Evolutionary conservation across 192 early-diverging fungal species (phyloP).

Genomic region (Coemansia biformis): DNA sequence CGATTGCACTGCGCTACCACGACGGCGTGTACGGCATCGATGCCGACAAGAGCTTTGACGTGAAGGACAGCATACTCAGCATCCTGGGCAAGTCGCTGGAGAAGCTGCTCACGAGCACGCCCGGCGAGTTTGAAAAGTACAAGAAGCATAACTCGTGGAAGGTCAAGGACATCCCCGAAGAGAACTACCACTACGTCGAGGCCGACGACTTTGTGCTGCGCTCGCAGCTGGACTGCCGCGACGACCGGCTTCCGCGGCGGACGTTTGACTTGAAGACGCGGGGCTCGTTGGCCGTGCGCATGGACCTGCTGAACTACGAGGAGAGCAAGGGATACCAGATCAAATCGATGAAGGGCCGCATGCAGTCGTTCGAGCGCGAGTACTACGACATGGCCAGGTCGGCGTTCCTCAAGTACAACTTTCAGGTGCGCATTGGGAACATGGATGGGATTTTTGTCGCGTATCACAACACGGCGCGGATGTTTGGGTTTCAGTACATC

Average conservation of each 20-base stretch:
- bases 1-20: slow-evolving; percentile 64
- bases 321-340: slow-evolving; percentile 67
- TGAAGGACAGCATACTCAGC: slow-evolving; percentile 66
- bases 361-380: slow-evolving; percentile 85
- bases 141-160: slow-evolving; percentile 56
- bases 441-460: slow-evolving; percentile 95
- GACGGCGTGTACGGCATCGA: slow-evolving; percentile 78
- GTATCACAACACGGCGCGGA: slow-evolving; percentile 83
- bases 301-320: slow-evolving; percentile 72
- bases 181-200: slow-evolving; percentile 67
- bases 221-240: slow-evolving; percentile 83
- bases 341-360: slow-evolving; percentile 56
- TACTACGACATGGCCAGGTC: slow-evolving; percentile 92
- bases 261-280: slow-evolving; percentile 94
- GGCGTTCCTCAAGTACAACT: slow-evolving; percentile 81
- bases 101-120: slow-evolving; percentile 68
- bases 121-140: slow-evolving; percentile 63
- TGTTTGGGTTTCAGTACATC: slow-evolving; percentile 96
- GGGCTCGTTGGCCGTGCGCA: slow-evolving; percentile 72
- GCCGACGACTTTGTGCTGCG: slow-evolving; percentile 73
- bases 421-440: slow-evolving; percentile 87
- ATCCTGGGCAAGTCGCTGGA: slow-evolving; percentile 83
- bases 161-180: slow-evolving; percentile 49
- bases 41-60: slow-evolving; percentile 71
- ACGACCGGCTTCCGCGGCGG: slow-evolving; percentile 64